A percentile compares a stretch with the other conserved stretches of the same genome.
Conservation (phyloP, 164 flowering plant species). For the Santalum album region DNA sequence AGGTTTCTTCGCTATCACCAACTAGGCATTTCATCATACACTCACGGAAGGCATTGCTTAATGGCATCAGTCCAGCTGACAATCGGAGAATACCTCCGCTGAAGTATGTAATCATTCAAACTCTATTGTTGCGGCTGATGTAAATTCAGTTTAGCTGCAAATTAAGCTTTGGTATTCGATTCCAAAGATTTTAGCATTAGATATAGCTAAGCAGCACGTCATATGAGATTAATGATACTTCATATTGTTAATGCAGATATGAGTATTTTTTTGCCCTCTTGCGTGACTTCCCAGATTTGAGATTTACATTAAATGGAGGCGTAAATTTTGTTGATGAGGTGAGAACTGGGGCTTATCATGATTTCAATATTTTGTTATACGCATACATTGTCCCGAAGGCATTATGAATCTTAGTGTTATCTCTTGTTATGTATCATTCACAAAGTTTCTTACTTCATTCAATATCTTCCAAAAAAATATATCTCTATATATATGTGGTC, state of each 20-base stretch:
- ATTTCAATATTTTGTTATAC: too few relatives aligned
- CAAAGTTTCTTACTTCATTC: too few relatives aligned
- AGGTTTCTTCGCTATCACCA: slow-evolving; percentile 86
- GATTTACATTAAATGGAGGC: slow-evolving; percentile 93
- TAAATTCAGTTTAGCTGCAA: background rate
- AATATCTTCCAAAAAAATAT: too few relatives aligned
- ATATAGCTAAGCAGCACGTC: background rate
- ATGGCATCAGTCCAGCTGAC: slow-evolving; percentile 89
- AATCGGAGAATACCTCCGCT: slow-evolving; percentile 87
- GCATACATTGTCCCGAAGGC: too few relatives aligned
- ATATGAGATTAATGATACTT: background rate
- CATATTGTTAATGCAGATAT: slow-evolving; percentile 42
- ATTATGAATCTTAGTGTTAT: too few relatives aligned
- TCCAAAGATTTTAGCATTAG: too few relatives aligned
- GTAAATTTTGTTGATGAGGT: slow-evolving; percentile 75
- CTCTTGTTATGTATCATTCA: too few relatives aligned
- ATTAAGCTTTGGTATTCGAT: background rate
- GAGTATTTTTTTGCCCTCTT: slow-evolving; percentile 81
- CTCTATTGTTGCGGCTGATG: background rate
- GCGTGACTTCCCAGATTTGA: slow-evolving; percentile 93
- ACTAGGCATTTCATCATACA: slow-evolving; percentile 91
- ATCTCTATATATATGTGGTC: too few relatives aligned
- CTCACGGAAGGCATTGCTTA: slow-evolving; percentile 87
- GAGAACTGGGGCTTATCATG: slow-evolving; percentile 2
- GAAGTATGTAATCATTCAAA: slow-evolving; percentile 43